phyloP scores from a whole-genome alignment of 2,329 filamentous ascomycete species.

The Stemphylium beticola region DNA sequence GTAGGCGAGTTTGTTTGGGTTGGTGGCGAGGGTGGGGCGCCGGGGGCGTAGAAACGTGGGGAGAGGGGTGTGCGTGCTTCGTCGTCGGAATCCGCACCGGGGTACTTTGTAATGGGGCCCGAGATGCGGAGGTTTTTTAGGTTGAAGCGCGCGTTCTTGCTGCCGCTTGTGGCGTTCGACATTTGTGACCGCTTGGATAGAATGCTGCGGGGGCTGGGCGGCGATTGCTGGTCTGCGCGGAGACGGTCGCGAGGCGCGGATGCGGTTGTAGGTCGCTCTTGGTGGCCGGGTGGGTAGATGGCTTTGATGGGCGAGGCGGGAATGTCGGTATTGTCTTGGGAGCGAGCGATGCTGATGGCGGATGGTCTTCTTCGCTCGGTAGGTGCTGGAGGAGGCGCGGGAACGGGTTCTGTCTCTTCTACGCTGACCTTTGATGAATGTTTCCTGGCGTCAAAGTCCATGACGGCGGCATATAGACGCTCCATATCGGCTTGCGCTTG shows the following conservation, averaged over 20 bases:
- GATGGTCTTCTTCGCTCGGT: slow-evolving; percentile 30
- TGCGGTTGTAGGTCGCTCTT: slow-evolving; percentile 33
- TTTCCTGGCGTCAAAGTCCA: slow-evolving; percentile 77
- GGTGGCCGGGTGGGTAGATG: slow-evolving; percentile 55
- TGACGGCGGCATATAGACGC: slow-evolving; percentile 87
- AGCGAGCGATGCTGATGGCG: slow-evolving; percentile 38
- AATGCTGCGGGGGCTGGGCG: slow-evolving; percentile 44
- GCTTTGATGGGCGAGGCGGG: slow-evolving; percentile 53
- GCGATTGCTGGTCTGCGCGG: slow-evolving; percentile 22
- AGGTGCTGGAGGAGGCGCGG: neutral
- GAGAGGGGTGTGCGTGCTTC: slow-evolving; percentile 61
- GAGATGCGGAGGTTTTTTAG: slow-evolving; percentile 65
- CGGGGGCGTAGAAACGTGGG: slow-evolving; percentile 60
- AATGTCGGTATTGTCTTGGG: slow-evolving; percentile 34
- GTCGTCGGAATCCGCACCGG: slow-evolving; percentile 51
- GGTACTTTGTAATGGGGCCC: slow-evolving; percentile 57
- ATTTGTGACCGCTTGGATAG: slow-evolving; percentile 43
- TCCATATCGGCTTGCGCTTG: slow-evolving; percentile 85
- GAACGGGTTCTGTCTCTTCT: slow-evolving; percentile 25
- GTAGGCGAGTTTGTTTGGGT: slow-evolving; percentile 44
- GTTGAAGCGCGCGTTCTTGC: slow-evolving; percentile 52
- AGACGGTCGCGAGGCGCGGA: slow-evolving; percentile 27
- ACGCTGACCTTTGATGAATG: slow-evolving; percentile 38
- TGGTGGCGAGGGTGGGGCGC: slow-evolving; percentile 62
- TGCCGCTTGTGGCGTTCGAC: slow-evolving; percentile 47